phyloP scores from a whole-genome alignment of 164 flowering plant species.

The Vitis rotundifolia region DNA sequence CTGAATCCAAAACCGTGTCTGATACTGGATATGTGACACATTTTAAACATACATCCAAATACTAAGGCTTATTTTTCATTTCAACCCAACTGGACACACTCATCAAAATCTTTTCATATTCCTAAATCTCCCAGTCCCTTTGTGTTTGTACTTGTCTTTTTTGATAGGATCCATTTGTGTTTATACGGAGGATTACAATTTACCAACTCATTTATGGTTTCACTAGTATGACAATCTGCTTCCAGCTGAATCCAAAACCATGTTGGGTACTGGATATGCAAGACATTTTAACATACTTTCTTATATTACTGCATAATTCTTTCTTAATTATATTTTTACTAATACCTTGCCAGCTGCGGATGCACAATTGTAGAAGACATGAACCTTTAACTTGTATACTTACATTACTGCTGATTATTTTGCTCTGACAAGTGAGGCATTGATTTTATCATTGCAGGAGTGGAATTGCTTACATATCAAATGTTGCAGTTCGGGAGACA shows the following conservation, averaged over 20 bases:
- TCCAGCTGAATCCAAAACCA: background rate
- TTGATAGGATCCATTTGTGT: no score
- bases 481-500: slow-evolving; percentile 87
- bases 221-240: background rate
- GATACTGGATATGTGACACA: no score
- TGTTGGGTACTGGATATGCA: background rate
- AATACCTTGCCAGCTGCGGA: background rate
- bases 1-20: no score
- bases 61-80: no score
- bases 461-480: slow-evolving; percentile 91
- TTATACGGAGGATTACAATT: no score
- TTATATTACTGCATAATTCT: background rate
- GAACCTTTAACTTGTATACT: background rate
- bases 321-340: background rate
- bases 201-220: no score
- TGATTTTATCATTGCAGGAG: slow-evolving; percentile 46
- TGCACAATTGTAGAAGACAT: background rate
- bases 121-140: no score
- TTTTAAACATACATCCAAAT: no score
- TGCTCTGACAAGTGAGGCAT: background rate
- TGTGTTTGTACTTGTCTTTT: no score
- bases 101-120: no score
- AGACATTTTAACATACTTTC: background rate
- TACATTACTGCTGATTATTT: background rate
- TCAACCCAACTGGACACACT: no score